Conservation (phyloP, 805 yeast species). For the Isabelozyma rhagii region DNA sequence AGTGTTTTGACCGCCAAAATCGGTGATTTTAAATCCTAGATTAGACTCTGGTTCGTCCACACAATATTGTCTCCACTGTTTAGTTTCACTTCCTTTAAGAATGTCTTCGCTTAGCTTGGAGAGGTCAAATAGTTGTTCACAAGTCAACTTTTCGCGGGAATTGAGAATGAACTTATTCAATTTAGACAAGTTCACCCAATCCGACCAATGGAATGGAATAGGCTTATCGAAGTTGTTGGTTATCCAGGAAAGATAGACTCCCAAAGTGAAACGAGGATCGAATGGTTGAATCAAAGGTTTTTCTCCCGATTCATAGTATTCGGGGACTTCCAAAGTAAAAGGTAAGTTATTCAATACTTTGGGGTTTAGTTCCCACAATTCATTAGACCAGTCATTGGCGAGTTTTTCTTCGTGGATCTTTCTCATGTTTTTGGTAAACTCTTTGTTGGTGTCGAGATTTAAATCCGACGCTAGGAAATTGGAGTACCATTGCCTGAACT, state of each 20-base stretch:
- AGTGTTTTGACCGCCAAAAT: slow-evolving; percentile 20
- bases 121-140: slow-evolving; percentile 17
- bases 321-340: slow-evolving; percentile 13
- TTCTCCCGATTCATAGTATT: slow-evolving; percentile 5
- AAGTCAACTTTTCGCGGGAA: slow-evolving; percentile 6
- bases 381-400: slow-evolving; percentile 8
- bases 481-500: slow-evolving; percentile 13
- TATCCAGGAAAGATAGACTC: slow-evolving; percentile 45
- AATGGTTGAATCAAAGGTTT: slow-evolving; percentile 20
- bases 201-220: slow-evolving; percentile 55
- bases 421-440: slow-evolving; percentile 8
- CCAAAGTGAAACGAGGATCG: slow-evolving; percentile 59
- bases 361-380: slow-evolving; percentile 22
- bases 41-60: slow-evolving; percentile 8
- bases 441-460: slow-evolving; percentile 11
- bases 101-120: slow-evolving; percentile 5
- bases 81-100: slow-evolving; percentile 4
- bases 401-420: slow-evolving; percentile 10
- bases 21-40: slow-evolving; percentile 19
- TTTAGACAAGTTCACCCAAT: slow-evolving; percentile 50
- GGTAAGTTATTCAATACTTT: slow-evolving; percentile 6
- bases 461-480: slow-evolving; percentile 15
- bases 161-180: slow-evolving; percentile 28
- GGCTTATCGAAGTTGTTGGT: slow-evolving; percentile 6
- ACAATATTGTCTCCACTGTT: slow-evolving; percentile 17